phyloP scores from a whole-genome alignment of 192 early-diverging fungal species.

The Rhizoclosmatium sp. region DNA sequence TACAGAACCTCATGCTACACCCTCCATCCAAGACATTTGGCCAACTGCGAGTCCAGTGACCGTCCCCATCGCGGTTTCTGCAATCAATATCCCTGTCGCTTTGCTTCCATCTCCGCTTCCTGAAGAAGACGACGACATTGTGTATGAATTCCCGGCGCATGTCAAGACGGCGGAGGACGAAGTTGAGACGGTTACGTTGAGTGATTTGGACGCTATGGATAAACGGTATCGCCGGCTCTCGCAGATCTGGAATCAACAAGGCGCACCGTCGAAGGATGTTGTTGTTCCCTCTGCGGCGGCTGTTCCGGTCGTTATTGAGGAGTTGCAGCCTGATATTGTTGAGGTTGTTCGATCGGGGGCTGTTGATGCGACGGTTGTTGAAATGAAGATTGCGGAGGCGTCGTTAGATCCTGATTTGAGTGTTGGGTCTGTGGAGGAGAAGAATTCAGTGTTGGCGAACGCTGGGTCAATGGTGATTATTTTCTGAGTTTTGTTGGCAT shows the following conservation, averaged over 20 bases:
- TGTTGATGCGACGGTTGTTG: not conserved
- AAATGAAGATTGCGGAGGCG: constrained; percentile 16
- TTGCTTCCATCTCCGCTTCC: no score
- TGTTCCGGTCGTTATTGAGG: no score
- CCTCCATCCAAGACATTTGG: no score
- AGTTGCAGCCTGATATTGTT: no score
- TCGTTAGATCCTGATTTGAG: not conserved
- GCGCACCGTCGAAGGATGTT: not conserved
- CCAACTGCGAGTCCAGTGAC: no score
- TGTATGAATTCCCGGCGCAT: not conserved
- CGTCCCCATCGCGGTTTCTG: no score
- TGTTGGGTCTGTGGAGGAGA: constrained; percentile 9
- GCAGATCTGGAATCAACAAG: not conserved
- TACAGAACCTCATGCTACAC: no score
- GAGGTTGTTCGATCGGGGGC: not conserved
- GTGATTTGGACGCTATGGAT: constrained; percentile 15
- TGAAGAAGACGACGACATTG: no score
- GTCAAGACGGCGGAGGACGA: not conserved
- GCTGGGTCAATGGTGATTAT: constrained; percentile 14
- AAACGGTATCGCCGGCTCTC: constrained; percentile 10
- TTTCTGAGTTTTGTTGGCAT: no score
- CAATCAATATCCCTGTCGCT: no score
- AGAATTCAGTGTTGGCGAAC: constrained; percentile 1
- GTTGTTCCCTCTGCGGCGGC: no score
- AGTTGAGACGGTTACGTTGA: constrained; percentile 17